Conservation (phyloP, 2,329 filamentous ascomycete species). For the Podosphaera fusca region DNA sequence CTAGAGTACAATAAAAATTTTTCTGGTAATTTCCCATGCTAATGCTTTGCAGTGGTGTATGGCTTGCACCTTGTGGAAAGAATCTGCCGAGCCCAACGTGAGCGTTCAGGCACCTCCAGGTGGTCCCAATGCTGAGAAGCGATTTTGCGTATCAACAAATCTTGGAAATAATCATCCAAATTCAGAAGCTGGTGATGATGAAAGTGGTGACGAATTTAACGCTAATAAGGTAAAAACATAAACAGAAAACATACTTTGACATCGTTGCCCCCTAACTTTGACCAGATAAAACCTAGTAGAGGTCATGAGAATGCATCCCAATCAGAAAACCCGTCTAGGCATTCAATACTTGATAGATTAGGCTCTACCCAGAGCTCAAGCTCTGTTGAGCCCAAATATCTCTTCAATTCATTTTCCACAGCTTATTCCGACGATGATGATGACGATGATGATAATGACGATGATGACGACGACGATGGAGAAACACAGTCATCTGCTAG, state of each 20-base stretch:
- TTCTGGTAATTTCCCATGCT: neutral
- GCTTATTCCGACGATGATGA: neutral
- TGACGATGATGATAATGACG: neutral
- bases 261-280: neutral
- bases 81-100: constrained; percentile 1
- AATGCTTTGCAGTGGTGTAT: constrained; percentile 19
- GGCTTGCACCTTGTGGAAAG: constrained; percentile 10
- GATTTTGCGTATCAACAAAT: neutral
- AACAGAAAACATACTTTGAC: neutral
- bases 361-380: neutral
- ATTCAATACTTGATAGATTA: neutral
- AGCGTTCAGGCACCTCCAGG: constrained; percentile 7
- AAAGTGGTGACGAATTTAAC: constrained; percentile 1
- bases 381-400: neutral
- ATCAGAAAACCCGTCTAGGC: neutral
- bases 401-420: neutral
- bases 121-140: neutral
- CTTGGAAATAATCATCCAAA: neutral
- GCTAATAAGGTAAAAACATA: neutral
- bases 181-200: constrained; percentile 3
- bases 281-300: neutral
- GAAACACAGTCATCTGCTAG: constrained; percentile 5
- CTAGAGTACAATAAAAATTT: constrained; percentile 15
- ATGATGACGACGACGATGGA: neutral
- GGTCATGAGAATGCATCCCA: neutral